Evolutionary conservation across 192 early-diverging fungal species (phyloP).

Genomic region (Ramicandelaber brevisporus): DNA sequence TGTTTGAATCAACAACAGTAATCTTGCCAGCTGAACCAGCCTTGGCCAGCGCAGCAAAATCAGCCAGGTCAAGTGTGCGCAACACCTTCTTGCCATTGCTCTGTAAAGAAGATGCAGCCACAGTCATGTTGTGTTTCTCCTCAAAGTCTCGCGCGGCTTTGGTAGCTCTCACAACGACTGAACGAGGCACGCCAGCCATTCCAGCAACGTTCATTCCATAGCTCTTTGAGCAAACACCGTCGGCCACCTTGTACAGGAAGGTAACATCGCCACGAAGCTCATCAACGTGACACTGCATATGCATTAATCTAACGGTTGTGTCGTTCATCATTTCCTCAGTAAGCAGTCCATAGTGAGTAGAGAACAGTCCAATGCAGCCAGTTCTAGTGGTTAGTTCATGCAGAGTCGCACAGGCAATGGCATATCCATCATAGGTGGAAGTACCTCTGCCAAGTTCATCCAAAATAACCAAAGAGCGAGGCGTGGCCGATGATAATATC

Average conservation of each 20-base stretch:
- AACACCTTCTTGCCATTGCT: too few relatives aligned
- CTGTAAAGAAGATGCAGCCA: too few relatives aligned
- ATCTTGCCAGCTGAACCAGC: too few relatives aligned
- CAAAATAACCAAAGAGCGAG: conserved; percentile 71
- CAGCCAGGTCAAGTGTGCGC: too few relatives aligned
- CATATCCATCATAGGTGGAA: conserved; percentile 86
- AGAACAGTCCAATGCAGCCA: conserved; percentile 78
- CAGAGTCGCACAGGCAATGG: conserved; percentile 80
- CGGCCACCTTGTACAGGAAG: conserved; percentile 75
- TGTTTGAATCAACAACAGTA: too few relatives aligned
- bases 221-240: conserved; percentile 71
- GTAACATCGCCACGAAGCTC: conserved; percentile 66
- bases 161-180: conserved; percentile 44
- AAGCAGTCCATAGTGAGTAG: conserved; percentile 85
- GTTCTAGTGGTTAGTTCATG: conserved; percentile 56
- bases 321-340: conserved; percentile 61
- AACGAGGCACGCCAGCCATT: conserved; percentile 75
- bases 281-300: conserved; percentile 67
- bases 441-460: conserved; percentile 98
- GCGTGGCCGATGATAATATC: conserved; percentile 77
- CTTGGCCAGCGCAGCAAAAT: too few relatives aligned
- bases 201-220: conserved; percentile 96
- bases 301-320: conserved; percentile 53
- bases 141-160: conserved; percentile 54
- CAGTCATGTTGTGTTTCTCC: too few relatives aligned